Evolutionary conservation across 495 filamentous ascomycete genomes (phyloP).

Genomic region (Xanthoparmelia taractica): DNA sequence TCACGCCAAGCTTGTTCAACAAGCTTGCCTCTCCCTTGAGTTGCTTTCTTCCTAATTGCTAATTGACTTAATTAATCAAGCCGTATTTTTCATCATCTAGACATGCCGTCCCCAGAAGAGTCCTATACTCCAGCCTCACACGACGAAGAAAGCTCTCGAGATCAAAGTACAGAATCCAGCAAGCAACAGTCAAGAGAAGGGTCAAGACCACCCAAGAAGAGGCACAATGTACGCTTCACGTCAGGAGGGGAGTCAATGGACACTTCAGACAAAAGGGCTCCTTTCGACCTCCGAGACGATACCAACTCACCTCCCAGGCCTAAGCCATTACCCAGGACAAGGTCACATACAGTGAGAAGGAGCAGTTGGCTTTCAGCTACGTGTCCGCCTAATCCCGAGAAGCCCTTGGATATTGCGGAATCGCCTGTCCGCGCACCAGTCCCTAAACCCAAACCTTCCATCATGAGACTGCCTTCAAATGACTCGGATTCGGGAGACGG

Average conservation of each 20-base stretch:
- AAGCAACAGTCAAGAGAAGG: constrained; percentile 16
- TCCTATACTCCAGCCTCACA: neutral
- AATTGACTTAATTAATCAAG: neutral
- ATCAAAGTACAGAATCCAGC: constrained; percentile 22
- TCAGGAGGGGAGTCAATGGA: constrained; percentile 25
- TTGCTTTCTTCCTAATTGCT: neutral
- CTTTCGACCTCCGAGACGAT: constrained; percentile 24
- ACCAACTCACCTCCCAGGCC: constrained; percentile 6
- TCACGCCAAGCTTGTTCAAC: neutral
- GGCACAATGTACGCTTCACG: constrained; percentile 23
- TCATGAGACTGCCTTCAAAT: constrained; percentile 16
- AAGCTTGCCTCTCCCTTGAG: neutral
- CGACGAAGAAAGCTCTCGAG: constrained; percentile 11
- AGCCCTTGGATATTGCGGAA: constrained; percentile 14
- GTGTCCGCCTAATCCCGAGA: neutral
- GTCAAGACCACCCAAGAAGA: constrained; percentile 23
- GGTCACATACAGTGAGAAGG: constrained; percentile 1
- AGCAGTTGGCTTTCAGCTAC: neutral
- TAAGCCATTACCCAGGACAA: constrained; percentile 15
- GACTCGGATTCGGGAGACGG: neutral
- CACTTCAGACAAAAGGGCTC: constrained; percentile 16
- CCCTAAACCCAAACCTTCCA: constrained; percentile 7
- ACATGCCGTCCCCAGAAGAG: neutral
- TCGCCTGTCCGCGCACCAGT: constrained; percentile 11
- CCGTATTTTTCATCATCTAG: neutral